These are phyloP conservation scores for Gynochthodes officinalis DNA, from an alignment of 257 asterid species.

Conservation along the genomic window DNA sequence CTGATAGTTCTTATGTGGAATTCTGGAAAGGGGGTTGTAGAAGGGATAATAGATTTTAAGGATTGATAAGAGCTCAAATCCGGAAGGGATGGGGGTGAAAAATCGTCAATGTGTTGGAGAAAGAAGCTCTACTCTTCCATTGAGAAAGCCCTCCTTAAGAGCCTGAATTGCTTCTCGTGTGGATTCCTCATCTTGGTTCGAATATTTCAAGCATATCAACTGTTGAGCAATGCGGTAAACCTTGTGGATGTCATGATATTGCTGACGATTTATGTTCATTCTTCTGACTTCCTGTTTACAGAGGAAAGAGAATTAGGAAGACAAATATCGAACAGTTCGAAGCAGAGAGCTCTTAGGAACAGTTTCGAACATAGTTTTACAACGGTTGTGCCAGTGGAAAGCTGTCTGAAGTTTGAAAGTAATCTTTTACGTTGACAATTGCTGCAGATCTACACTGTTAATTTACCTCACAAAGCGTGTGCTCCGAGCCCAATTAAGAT, in stretches of 20 bases:
- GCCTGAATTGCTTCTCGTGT: constrained; percentile 65
- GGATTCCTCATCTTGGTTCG: constrained; percentile 79
- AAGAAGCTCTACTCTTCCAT: constrained; percentile 39
- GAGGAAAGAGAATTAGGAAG: not conserved
- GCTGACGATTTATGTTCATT: constrained; percentile 45
- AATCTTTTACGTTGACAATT: too few relatives aligned
- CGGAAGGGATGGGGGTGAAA: too few relatives aligned
- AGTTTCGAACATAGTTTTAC: not conserved
- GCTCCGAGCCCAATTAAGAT: not conserved
- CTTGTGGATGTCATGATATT: constrained; percentile 58
- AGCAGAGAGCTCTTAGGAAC: too few relatives aligned
- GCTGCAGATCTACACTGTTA: not conserved
- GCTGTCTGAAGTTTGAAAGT: not conserved
- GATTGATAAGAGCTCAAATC: too few relatives aligned
- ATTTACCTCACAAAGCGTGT: too few relatives aligned
- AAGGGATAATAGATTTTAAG: too few relatives aligned
- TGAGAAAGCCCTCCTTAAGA: constrained; percentile 58
- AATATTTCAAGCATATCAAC: constrained; percentile 76
- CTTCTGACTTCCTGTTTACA: constrained; percentile 61
- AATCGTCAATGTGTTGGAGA: not conserved
- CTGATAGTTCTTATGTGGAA: too few relatives aligned
- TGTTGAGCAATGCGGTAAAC: constrained; percentile 72
- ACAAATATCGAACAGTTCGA: not conserved
- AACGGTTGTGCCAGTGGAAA: not conserved
- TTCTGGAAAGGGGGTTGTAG: too few relatives aligned